These are phyloP conservation scores for Rhynchosporium secalis DNA, from an alignment of 2,329 filamentous ascomycete species.

Conservation along the genomic window DNA sequence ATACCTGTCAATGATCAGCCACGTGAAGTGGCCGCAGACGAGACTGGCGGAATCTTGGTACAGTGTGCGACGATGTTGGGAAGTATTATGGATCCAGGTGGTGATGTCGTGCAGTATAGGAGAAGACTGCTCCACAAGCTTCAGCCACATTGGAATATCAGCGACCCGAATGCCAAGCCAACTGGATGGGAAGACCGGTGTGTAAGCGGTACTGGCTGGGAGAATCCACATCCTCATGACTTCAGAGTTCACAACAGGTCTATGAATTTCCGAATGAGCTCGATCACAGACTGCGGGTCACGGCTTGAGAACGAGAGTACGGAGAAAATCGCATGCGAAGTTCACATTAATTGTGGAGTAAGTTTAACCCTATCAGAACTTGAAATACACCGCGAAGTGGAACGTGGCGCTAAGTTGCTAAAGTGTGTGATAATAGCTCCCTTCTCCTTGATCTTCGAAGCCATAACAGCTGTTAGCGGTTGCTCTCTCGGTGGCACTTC, in stretches of 20 bases:
- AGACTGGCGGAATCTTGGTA: conserved; percentile 22
- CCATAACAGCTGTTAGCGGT: conserved; percentile 19
- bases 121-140: conserved; percentile 19
- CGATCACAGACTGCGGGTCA: conserved; percentile 16
- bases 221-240: conserved; percentile 9
- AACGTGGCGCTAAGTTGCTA: too few relatives aligned
- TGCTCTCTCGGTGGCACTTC: conserved; percentile 19
- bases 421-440: conserved; percentile 18
- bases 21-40: conserved; percentile 16
- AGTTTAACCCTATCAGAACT: too few relatives aligned
- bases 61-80: conserved; percentile 24
- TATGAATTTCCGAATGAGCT: conserved; percentile 18
- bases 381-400: too few relatives aligned
- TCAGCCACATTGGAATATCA: conserved; percentile 19
- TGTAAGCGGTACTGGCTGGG: conserved; percentile 19
- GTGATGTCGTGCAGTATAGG: conserved; percentile 16
- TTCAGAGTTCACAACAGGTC: conserved; percentile 20
- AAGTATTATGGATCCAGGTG: conserved; percentile 19
- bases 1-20: conserved; percentile 20
- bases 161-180: conserved; percentile 19
- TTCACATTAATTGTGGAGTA: conserved; percentile 18
- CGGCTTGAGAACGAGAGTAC: conserved; percentile 22
- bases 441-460: conserved; percentile 24
- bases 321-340: conserved; percentile 17
- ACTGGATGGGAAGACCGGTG: conserved; percentile 15